Base-by-base conservation (phyloP, 192 early-diverging fungal species). In the Kappamyces sp. region DNA sequence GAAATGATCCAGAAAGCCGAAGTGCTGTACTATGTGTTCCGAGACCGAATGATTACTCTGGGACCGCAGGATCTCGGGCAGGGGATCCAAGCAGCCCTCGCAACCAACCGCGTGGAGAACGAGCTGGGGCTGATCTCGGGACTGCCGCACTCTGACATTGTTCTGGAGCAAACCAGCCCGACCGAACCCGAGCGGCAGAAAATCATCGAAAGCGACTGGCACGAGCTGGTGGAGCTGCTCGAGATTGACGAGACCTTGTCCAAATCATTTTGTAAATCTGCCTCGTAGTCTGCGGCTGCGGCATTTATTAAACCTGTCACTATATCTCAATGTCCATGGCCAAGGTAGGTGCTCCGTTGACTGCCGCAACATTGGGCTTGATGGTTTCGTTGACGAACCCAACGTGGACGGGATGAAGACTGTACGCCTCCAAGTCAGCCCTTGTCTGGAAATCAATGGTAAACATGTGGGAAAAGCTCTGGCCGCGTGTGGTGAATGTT, bases 1-100 rank as follows among this genome's bases (percentile, higher is more conserved):
- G 86, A 90, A 48, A 81, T 84, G 11, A 71, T 91, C 2, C 83
- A 85, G 61, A 73, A 82, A 6, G 89, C 89, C 2, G 87, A 91
- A 36, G 76, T 86, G 12, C 62, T 89, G 12, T 89, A 75, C 62
- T 77, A 84, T 47, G 69, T 78, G 38, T 70, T 84, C 50, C 59
- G 77, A 35, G 55, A 58, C 31, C 31, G 36, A 5, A 12, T 58
- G 4, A 7, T 38, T 42, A 42, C 31, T 34, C 36, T 12, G 34
- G n/a, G 15, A 38, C 35, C 38, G n/a, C 55, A 49, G 31, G 48
- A 49, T 58, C 42, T 58, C 47, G 55, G 31, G 5, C 42, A 9
- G 14, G 14, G 8, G 8, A 11, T 9, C 42, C 42, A 43, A 43
- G 8, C 42, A 43, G 14, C 32, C 40, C 29, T 32, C 32, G 30